Base-by-base conservation (phyloP, 164 flowering plant species). In the Vitis amurensis region DNA sequence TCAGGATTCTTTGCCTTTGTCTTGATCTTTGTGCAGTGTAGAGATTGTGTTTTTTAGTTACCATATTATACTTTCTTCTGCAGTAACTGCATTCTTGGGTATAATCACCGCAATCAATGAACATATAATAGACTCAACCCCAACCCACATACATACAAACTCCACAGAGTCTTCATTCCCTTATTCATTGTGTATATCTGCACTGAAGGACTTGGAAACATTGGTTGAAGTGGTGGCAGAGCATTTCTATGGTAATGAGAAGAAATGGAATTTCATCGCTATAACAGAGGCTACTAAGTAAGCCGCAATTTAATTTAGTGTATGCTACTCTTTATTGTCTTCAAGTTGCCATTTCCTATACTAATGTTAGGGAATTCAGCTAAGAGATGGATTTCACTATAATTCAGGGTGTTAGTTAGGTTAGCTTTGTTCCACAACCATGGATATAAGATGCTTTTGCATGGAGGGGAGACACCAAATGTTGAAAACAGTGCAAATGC, bases 371-470 rank as follows among this genome's bases (percentile, higher is more conserved):
- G 10, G 9, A 15, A 23, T 49, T 55, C 66, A 2, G 19, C 61
- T 56, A 49, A 50, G 59, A 8, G 58, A 58, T 59, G 48, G 44
- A 9, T 19, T 67, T 67, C 14, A 29, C n/a, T 75, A 55, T 65
- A 68, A 57, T 71, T 60, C 86, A 96, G 99, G 91, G 95, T 82
- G 19, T 53, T 86, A 53, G 74, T 89, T 50, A 88, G 98, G 76
- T 78, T 96, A 77, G 91, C 95, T 63, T 69, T 86, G 75, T 84
- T 96, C 49, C 79, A 82, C 19, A 86, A 87, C 47, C 81, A 91
- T 78, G 97, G 98, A 16, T 96, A 90, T 72, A 90, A 90, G 83
- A 91, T 93, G 95, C 91, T 93, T 55, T 72, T 96, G 72, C 93
- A 86, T 66, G 98, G 98, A 61, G 98, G 97, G 53, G 94, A 88